A percentile compares a stretch with the other conserved stretches of the same genome.
phyloP scores from a whole-genome alignment of 805 yeast genomes.

The Teunomyces tritomae region DNA sequence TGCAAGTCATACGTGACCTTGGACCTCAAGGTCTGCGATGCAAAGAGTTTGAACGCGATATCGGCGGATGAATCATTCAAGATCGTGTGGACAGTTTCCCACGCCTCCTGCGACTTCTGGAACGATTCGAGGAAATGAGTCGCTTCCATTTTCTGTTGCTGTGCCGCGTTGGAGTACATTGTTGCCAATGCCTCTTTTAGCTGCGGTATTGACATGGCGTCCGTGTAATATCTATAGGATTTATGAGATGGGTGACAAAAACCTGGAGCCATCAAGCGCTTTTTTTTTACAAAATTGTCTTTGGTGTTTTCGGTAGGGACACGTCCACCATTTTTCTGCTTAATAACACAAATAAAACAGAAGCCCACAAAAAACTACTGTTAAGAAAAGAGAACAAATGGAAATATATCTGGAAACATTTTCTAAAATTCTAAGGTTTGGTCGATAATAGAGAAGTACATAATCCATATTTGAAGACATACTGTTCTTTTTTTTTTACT shows the following conservation, averaged over 20 bases:
- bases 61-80: constrained; percentile 37
- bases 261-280: not conserved
- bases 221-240: not conserved
- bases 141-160: constrained; percentile 49
- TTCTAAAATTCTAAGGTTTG: too few relatives aligned
- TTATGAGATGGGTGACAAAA: not conserved
- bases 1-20: constrained; percentile 80
- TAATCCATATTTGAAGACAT: too few relatives aligned
- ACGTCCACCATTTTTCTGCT: not conserved
- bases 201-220: constrained; percentile 14
- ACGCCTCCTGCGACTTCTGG: constrained; percentile 79
- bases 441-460: too few relatives aligned
- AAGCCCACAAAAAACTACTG: too few relatives aligned
- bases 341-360: too few relatives aligned
- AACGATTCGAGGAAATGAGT: constrained; percentile 67
- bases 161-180: constrained; percentile 43
- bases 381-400: too few relatives aligned
- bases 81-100: constrained; percentile 66
- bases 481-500: too few relatives aligned
- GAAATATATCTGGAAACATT: too few relatives aligned
- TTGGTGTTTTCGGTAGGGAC: not conserved
- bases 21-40: constrained; percentile 87
- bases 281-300: too few relatives aligned
- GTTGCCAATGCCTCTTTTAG: constrained; percentile 47
- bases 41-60: constrained; percentile 69